Percentiles rank a stretch among this genome's conserved stretches.
Conservation (phyloP, 1,284 basidiomycete species). For the Irpex rosettiformis region DNA sequence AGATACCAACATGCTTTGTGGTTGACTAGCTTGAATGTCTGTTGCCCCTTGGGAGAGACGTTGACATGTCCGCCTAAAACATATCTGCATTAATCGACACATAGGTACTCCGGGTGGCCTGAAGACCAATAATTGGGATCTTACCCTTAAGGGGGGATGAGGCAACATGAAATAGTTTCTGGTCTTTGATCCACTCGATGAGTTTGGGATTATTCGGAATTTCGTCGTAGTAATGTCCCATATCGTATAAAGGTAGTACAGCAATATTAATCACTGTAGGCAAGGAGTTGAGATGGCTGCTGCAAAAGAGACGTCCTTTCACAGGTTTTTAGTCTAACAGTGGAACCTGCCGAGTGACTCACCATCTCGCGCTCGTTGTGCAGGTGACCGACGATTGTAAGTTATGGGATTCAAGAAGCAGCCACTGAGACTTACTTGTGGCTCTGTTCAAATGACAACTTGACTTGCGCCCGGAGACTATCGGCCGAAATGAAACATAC, state of each 20-base stretch:
- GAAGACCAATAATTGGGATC: not conserved
- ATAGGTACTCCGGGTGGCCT: not conserved
- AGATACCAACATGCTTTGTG: slow-evolving; percentile 52
- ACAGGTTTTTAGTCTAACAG: too few relatives aligned
- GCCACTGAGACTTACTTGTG: too few relatives aligned
- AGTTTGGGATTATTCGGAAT: slow-evolving; percentile 38
- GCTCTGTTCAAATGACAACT: not conserved
- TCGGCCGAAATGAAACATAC: not conserved
- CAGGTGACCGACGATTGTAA: not conserved
- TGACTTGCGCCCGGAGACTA: not conserved
- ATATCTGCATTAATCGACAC: not conserved
- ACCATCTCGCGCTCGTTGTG: not conserved
- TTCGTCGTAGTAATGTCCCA: slow-evolving; percentile 45
- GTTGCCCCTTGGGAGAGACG: slow-evolving; percentile 50
- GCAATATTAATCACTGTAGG: too few relatives aligned
- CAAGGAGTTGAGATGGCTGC: too few relatives aligned
- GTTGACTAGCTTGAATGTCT: slow-evolving; percentile 45
- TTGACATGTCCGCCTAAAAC: slow-evolving; percentile 46
- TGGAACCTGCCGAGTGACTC: too few relatives aligned
- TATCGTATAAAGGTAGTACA: slow-evolving; percentile 26
- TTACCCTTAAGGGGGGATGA: slow-evolving; percentile 44
- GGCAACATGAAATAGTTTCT: slow-evolving; percentile 56
- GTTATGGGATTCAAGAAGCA: too few relatives aligned
- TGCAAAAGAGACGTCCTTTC: too few relatives aligned
- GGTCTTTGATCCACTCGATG: slow-evolving; percentile 45